Evolutionary conservation across 2,329 filamentous ascomycete genomes (phyloP).

Genomic region (Pseudogymnoascus sp.): DNA sequence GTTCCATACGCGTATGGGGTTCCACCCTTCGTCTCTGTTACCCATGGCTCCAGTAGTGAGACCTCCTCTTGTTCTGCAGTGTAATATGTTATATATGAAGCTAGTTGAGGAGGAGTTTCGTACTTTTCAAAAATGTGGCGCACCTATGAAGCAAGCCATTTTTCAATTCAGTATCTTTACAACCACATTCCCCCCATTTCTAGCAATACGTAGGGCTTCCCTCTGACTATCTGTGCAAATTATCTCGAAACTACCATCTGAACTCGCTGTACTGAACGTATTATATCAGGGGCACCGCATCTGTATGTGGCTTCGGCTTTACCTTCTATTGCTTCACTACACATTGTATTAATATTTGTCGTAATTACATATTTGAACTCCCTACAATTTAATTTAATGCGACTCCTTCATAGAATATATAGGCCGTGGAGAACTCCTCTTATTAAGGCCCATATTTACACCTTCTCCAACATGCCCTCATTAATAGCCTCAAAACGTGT

Average conservation of each 20-base stretch:
- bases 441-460: too few relatives aligned
- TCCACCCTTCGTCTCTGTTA: too few relatives aligned
- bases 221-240: not conserved
- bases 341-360: not conserved
- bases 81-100: not conserved
- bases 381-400: too few relatives aligned
- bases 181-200: not conserved
- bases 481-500: not conserved
- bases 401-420: too few relatives aligned
- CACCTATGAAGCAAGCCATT: not conserved
- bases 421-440: too few relatives aligned
- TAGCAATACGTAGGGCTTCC: not conserved
- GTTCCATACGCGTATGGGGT: not conserved
- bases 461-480: not conserved
- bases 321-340: not conserved
- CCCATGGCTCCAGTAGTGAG: too few relatives aligned
- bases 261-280: not conserved
- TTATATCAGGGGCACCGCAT: not conserved
- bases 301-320: not conserved
- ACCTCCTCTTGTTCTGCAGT: too few relatives aligned
- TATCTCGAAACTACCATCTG: not conserved
- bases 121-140: not conserved
- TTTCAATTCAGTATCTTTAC: not conserved
- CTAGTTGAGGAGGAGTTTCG: not conserved
- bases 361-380: not conserved